These are phyloP conservation scores for Talaromyces liani DNA, from an alignment of 495 filamentous ascomycete genomes.

Conservation along the genomic window DNA sequence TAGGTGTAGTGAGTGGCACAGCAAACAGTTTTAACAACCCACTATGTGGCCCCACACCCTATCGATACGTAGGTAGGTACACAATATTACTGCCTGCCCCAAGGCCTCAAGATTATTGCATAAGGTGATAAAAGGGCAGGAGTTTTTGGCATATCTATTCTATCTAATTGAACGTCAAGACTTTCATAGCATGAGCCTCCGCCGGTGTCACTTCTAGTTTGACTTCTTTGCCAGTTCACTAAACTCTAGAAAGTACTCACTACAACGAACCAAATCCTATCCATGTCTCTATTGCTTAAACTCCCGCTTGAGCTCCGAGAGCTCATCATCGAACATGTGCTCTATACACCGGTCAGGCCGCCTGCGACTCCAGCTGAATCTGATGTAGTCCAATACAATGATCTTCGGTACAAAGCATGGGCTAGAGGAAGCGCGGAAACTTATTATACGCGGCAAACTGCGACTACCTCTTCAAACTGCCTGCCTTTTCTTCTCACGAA, in stretches of 20 bases:
- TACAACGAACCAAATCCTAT: not conserved
- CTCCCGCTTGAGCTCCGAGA: not conserved
- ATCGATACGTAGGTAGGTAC: no score
- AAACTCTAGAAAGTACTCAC: not conserved
- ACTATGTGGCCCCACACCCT: no score
- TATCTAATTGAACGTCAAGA: not conserved
- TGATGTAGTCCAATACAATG: not conserved
- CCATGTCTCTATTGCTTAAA: not conserved
- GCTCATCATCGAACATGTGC: not conserved
- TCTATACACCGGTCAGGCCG: not conserved
- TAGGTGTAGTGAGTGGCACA: not conserved
- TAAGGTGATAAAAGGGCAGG: not conserved
- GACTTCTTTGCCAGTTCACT: not conserved
- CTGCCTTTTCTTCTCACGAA: not conserved
- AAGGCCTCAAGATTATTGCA: not conserved
- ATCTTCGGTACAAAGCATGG: not conserved
- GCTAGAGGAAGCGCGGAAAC: not conserved
- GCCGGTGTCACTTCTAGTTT: no score
- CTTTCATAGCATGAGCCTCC: not conserved
- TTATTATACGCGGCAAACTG: constrained; percentile 7
- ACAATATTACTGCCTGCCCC: no score
- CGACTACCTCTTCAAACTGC: constrained; percentile 7
- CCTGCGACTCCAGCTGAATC: not conserved
- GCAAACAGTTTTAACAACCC: not conserved
- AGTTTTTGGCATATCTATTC: not conserved